Conservation (phyloP, 306 rosid genomes). For the Argentina anserina region DNA sequence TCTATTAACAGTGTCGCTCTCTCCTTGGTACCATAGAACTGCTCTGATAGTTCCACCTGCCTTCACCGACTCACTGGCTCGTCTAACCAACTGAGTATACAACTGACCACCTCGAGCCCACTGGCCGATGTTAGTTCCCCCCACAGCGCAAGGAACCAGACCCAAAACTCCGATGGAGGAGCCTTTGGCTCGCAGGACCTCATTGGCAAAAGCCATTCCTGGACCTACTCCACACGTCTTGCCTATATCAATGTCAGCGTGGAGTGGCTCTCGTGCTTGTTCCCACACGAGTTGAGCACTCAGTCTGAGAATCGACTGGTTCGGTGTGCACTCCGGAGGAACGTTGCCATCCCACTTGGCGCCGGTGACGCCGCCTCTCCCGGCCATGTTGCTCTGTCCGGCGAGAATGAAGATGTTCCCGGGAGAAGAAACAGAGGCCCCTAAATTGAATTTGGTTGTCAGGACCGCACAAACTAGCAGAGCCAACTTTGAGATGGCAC, state of each 20-base stretch:
- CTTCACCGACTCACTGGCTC: conserved; percentile 26
- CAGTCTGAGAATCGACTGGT: conserved; percentile 25
- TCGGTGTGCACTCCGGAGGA: conserved; percentile 38
- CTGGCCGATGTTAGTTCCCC: conserved; percentile 44
- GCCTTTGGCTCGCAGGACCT: conserved; percentile 19
- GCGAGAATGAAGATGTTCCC: conserved; percentile 45
- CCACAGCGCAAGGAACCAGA: conserved; percentile 63
- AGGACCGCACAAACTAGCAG: not conserved
- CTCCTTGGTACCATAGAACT: conserved; percentile 65
- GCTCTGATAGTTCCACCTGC: conserved; percentile 34
- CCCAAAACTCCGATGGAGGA: conserved; percentile 23
- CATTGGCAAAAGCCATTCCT: conserved; percentile 55
- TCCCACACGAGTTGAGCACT: conserved; percentile 46
- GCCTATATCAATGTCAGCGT: conserved; percentile 44
- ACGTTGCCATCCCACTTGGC: conserved; percentile 35
- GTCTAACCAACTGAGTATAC: conserved; percentile 34
- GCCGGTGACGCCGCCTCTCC: conserved; percentile 44
- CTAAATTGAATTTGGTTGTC: not conserved
- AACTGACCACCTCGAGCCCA: conserved; percentile 46
- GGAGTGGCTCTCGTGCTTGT: conserved; percentile 56
- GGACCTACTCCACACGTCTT: conserved; percentile 64
- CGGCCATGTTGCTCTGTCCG: conserved; percentile 81
- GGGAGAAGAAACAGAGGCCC: not conserved
- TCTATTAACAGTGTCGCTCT: conserved; percentile 46
- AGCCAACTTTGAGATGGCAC: not conserved